Evolutionary conservation across 2,329 filamentous ascomycete genomes (phyloP).

Genomic region (Cadophora sp.): DNA sequence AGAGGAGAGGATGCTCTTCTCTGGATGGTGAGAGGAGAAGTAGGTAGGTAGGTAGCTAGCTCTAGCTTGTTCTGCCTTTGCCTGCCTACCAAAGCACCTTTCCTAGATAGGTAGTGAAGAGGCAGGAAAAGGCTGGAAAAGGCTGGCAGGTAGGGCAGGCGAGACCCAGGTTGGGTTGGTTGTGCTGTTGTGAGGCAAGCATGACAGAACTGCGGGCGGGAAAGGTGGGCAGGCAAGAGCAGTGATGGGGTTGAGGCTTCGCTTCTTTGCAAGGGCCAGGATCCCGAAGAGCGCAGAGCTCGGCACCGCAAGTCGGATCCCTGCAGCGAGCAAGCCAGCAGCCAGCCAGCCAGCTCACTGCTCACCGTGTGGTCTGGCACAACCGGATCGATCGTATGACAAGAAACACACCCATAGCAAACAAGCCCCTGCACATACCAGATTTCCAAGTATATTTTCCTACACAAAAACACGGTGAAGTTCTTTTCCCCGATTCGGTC

Average conservation of each 20-base stretch:
- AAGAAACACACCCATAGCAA: constrained; percentile 1
- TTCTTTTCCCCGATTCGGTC: not conserved
- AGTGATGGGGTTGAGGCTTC: not conserved
- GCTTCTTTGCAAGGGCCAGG: too few relatives aligned
- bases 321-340: not conserved
- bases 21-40: not conserved
- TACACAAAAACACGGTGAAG: not conserved
- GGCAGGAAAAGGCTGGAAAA: not conserved
- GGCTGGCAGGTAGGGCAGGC: not conserved
- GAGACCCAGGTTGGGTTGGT: not conserved
- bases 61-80: not conserved
- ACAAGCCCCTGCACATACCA: constrained; percentile 4
- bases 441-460: not conserved
- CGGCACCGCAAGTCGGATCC: not conserved
- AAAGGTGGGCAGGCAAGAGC: not conserved
- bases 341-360: not conserved
- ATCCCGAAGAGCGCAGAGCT: not conserved
- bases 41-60: not conserved
- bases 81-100: not conserved
- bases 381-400: constrained; percentile 13
- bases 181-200: not conserved
- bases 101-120: not conserved
- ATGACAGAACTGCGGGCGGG: not conserved
- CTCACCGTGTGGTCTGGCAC: constrained; percentile 8
- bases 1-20: not conserved